phyloP scores from a whole-genome alignment of 176 grass and related monocot genomes.

The Oryza nivara region DNA sequence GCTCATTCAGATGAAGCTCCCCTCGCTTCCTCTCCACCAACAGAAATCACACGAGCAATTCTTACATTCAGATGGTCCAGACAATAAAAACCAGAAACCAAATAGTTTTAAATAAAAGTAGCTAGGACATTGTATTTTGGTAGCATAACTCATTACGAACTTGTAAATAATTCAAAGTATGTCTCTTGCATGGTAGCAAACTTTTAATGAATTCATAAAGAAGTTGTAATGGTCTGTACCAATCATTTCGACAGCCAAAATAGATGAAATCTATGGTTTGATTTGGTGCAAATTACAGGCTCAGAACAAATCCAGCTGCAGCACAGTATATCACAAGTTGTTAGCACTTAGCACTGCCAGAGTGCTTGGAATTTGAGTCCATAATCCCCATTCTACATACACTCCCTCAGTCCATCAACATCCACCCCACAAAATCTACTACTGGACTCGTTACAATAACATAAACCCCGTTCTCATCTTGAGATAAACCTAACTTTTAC shows the following conservation, averaged over 20 bases:
- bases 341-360: not conserved
- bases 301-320: not conserved
- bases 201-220: not conserved
- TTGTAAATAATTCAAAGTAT: not conserved
- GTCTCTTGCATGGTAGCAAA: not conserved
- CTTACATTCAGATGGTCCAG: not conserved
- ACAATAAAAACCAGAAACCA: conserved; percentile 9
- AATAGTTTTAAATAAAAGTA: not conserved
- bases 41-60: not conserved
- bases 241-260: not conserved
- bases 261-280: not conserved
- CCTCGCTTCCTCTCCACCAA: not conserved
- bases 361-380: not conserved
- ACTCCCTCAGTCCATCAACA: not conserved
- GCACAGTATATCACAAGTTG: not conserved
- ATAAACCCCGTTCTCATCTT: not conserved
- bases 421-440: not conserved
- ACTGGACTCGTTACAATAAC: not conserved
- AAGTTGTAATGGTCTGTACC: not conserved
- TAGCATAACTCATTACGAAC: not conserved
- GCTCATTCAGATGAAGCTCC: not conserved
- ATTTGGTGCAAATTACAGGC: not conserved
- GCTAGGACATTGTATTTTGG: not conserved
- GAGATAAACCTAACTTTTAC: too few species aligned
- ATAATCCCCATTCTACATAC: not conserved